Conservation (phyloP, 345 rosid species). For the Pistacia integerrima region DNA sequence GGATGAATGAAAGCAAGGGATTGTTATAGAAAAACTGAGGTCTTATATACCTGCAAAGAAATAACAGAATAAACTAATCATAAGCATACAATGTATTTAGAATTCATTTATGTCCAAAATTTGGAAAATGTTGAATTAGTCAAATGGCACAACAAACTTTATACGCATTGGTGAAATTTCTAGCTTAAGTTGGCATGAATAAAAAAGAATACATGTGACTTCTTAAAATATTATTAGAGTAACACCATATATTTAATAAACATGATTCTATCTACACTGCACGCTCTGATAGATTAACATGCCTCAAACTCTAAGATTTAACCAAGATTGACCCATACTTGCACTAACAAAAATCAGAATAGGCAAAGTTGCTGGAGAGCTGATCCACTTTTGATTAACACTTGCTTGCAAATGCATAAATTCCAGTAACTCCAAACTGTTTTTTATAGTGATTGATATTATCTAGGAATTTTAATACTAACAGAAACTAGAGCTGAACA, state of each 20-base stretch:
- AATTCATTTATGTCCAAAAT: background rate
- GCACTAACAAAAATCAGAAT: background rate
- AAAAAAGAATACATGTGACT: background rate
- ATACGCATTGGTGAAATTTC: background rate
- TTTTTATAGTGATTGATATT: background rate
- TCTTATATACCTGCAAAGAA: slow-evolving; percentile 69
- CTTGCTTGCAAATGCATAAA: background rate
- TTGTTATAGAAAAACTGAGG: slow-evolving; percentile 91
- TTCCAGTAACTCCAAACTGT: background rate
- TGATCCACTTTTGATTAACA: background rate
- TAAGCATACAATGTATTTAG: background rate
- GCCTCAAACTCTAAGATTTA: background rate
- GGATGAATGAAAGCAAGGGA: slow-evolving; percentile 82
- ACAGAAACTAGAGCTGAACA: background rate
- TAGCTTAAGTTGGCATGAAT: background rate
- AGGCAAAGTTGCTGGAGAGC: background rate
- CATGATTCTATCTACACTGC: background rate
- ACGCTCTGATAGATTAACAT: background rate
- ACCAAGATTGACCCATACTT: background rate
- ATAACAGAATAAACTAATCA: background rate
- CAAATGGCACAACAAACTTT: background rate
- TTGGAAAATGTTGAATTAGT: background rate
- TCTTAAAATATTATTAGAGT: background rate
- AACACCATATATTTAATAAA: background rate
- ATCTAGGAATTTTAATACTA: background rate